Conservation (phyloP, 2,329 filamentous ascomycete species). For the Chaetomiaceae sp. region DNA sequence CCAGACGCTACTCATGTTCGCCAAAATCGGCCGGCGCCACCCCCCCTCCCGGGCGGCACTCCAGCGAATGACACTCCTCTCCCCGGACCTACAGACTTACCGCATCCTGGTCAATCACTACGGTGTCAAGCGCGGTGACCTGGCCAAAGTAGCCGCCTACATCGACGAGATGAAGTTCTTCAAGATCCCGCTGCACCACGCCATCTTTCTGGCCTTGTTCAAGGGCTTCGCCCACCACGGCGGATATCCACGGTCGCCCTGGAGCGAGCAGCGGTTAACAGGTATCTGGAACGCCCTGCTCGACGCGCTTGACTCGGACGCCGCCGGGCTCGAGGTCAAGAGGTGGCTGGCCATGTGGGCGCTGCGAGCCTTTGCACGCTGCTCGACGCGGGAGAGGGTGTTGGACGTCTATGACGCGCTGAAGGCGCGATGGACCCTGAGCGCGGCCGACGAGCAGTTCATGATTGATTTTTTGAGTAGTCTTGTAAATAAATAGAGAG, state of each 20-base stretch:
- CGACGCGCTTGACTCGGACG: conserved; percentile 45
- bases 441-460: conserved; percentile 39
- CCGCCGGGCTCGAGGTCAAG: conserved; percentile 48
- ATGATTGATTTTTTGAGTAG: conserved; percentile 39
- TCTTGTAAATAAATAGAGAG: conserved; percentile 13
- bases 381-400: conserved; percentile 45
- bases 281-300: conserved; percentile 64
- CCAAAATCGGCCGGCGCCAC: conserved; percentile 49
- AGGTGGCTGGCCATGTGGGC: conserved; percentile 59
- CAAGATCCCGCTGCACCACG: conserved; percentile 64
- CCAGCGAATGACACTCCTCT: conserved; percentile 62
- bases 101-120: conserved; percentile 74
- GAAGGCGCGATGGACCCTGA: conserved; percentile 44
- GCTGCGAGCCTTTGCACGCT: conserved; percentile 60
- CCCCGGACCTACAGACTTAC: conserved; percentile 75
- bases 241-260: conserved; percentile 57
- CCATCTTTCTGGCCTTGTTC: conserved; percentile 76
- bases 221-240: conserved; percentile 77
- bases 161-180: conserved; percentile 76
- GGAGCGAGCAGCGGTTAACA: conserved; percentile 67
- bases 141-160: conserved; percentile 65
- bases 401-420: conserved; percentile 52
- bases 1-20: conserved; percentile 54
- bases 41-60: conserved; percentile 49
- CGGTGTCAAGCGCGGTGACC: conserved; percentile 62